These are phyloP conservation scores for Xylariaceae sp. DNA, from an alignment of 2,329 filamentous ascomycete species.

Conservation along the genomic window DNA sequence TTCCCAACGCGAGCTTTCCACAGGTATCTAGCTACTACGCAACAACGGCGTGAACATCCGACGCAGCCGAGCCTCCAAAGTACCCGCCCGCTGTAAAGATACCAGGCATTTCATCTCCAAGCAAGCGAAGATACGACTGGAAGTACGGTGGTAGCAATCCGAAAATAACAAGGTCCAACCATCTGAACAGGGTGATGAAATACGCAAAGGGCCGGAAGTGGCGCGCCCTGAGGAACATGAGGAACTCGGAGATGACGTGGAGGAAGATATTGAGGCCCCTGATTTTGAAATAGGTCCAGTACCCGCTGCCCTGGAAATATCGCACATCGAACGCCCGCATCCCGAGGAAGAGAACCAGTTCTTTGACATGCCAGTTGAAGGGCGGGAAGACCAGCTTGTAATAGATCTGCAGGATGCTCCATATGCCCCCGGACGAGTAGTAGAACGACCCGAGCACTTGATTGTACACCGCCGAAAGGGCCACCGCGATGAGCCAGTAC, in stretches of 20 bases:
- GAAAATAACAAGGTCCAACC: conserved; percentile 3
- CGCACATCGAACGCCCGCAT: background rate
- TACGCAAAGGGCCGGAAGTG: background rate
- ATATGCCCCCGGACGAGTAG: too few relatives aligned
- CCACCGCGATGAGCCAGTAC: background rate
- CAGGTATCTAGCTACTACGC: too few relatives aligned
- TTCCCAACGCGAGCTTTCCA: too few relatives aligned
- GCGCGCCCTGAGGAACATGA: background rate
- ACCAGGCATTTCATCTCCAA: background rate
- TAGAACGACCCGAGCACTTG: background rate
- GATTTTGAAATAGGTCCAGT: background rate
- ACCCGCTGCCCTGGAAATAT: background rate
- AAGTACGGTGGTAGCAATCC: background rate
- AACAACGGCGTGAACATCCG: too few relatives aligned
- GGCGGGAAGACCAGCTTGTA: background rate
- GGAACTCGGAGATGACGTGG: background rate
- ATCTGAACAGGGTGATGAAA: background rate
- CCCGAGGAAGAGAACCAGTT: background rate
- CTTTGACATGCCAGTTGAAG: background rate
- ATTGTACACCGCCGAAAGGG: background rate
- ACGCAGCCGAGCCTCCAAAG: too few relatives aligned
- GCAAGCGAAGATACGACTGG: background rate
- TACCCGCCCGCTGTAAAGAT: too few relatives aligned
- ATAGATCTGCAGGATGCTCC: background rate
- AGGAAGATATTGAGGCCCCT: background rate